Base-by-base conservation (phyloP, 2,329 filamentous ascomycete genomes). In the Intubia oerlemansii region DNA sequence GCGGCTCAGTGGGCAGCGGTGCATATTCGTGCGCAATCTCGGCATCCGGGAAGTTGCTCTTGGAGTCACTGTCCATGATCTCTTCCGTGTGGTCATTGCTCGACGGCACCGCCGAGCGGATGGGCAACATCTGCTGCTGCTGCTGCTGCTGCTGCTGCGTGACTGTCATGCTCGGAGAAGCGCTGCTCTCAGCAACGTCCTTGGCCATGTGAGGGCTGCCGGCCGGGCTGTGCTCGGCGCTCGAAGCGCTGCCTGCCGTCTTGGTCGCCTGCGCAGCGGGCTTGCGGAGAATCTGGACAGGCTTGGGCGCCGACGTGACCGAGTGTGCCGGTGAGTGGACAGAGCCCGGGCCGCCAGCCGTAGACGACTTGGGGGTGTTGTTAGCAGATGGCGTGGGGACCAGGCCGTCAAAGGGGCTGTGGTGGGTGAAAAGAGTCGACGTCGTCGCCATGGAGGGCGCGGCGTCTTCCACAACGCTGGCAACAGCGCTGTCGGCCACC, bases 11-110 rank as follows among this genome's bases (percentile, higher is more conserved):
- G 13, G 49, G 59, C 39, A 54, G 51, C 28, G 47, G 47, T 24
- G 72, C 75, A 37, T 82, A 55, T 24, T 69, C 70, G 38, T 57
- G 63, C 23, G 82, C 57, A 16, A 75, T 71, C 32, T 79, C 67
- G 13, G 74, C 59, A 17, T 88, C 75, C 28, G 71, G 75, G 47
- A 80, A 73, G 55, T 56, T n/a, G 5, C 29, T 20, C 15, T 36
- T 36, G 7, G 14, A 10, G 17, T 36, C 32, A n/a, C 27, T 37
- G 11, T 32, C 27, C 8, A 17, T 25, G 5, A 24, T 24, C 7
- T 27, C 21, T 5, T 24, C 24, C n/a, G n/a, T n/a, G n/a, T n/a
- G n/a, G n/a, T n/a, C n/a, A n/a, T n/a, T n/a, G n/a, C n/a, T n/a
- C n/a, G n/a, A n/a, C n/a, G n/a, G n/a, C n/a, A n/a, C n/a, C n/a